A percentile compares a stretch with the other conserved stretches of the same genome.
These are phyloP conservation scores for Cokeromyces recurvatus DNA, from an alignment of 371 early-diverging fungal genomes.

Conservation along the genomic window DNA sequence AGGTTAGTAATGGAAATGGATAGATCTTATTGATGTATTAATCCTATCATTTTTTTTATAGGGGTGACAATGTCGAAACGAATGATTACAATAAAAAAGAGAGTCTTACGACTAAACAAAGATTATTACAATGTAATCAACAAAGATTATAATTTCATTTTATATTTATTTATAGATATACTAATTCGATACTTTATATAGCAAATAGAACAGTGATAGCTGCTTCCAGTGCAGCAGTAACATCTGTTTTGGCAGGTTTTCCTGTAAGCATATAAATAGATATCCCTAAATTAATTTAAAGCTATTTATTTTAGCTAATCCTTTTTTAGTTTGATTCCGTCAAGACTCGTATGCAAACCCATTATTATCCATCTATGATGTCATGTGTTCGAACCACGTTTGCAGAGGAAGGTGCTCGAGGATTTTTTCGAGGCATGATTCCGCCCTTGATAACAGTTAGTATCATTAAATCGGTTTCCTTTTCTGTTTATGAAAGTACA, in stretches of 20 bases:
- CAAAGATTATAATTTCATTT: not conserved
- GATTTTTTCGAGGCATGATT: conserved; percentile 72
- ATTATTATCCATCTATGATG: conserved; percentile 61
- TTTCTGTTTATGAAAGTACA: conserved; percentile 66
- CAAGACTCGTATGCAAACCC: conserved; percentile 81
- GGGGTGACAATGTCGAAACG: conserved; percentile 6
- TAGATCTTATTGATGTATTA: too few relatives aligned
- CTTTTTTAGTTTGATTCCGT: conserved; percentile 64
- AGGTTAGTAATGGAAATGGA: not conserved
- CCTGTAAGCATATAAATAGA: too few relatives aligned
- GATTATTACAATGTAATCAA: conserved; percentile 11
- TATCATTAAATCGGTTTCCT: conserved; percentile 69
- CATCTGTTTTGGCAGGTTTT: conserved; percentile 56
- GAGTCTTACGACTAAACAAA: conserved; percentile 2
- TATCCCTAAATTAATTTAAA: too few relatives aligned
- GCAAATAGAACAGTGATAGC: conserved; percentile 58
- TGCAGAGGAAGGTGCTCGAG: conserved; percentile 65
- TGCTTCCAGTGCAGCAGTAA: conserved; percentile 60
- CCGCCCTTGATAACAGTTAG: conserved; percentile 75
- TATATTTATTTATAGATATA: too few relatives aligned
- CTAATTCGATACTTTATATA: too few relatives aligned
- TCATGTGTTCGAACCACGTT: conserved; percentile 66
- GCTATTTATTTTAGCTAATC: not conserved
- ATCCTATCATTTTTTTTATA: not conserved
- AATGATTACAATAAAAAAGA: not conserved